Base-by-base conservation (phyloP, 306 rosid genomes). In the Psophocarpus tetragonolobus region DNA sequence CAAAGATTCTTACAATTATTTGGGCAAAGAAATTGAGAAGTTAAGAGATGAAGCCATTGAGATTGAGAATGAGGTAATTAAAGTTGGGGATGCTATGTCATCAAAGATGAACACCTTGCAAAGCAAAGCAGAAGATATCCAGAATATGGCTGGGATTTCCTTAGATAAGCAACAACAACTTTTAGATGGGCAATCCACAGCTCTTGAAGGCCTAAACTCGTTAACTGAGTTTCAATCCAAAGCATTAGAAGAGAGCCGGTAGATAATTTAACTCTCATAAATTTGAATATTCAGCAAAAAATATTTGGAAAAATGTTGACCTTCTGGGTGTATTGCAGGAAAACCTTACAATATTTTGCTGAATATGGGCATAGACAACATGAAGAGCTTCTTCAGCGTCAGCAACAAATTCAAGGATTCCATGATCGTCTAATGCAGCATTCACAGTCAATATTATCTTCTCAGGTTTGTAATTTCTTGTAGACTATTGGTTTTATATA, bases 201-300 rank as follows among this genome's bases (percentile, higher is more conserved):
- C 98, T 4, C 88, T 94, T 20, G 48, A 87, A 65, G 85, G 84
- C 47, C 84, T 94, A 56, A 56, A 83, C 63, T 80, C 87, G n/a
- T 76, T 92, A 67, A 85, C 86, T 4, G 85, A 90, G 33, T 84
- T 80, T 82, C 95, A 90, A 75, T 80, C 90, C 4, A 87, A 92
- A 84, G 98, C 91, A 27, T 45, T 90, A 65, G 90, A 94, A 36
- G 97, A 94, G 66, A 92, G 91, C 93, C 86, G 96, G 98, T 88
- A 84, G n/a, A 58, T 38, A 21, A 5, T 2, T 68, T 39, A 30
- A 48, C 38, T 38, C n/a, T 26, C 29, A 15, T n/a, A 27, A 32
- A 39, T 67, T 32, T 36, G 14, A 62, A 30, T n/a, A n/a, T 29
- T 36, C 8, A 44, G 23, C n/a, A 42, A 48, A 29, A 17, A 24